Percentiles rank a stretch among this genome's conserved stretches.
Evolutionary conservation across 805 yeast genomes (phyloP).

Genomic region (Diddensiella santjacobensis): DNA sequence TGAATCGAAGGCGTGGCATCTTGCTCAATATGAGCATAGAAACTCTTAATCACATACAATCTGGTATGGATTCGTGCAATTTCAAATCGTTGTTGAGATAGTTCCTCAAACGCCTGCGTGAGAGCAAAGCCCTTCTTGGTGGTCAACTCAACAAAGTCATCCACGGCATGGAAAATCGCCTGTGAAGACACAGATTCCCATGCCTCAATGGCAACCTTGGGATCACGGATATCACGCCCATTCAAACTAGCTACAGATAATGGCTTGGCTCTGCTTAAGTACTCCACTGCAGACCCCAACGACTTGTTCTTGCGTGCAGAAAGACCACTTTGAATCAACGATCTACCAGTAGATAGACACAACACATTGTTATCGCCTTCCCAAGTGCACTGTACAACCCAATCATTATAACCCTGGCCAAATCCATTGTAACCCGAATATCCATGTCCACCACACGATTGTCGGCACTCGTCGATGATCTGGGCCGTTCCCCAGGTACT

Average conservation of each 20-base stretch:
- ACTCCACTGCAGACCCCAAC: constrained; percentile 46
- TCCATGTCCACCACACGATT: constrained; percentile 95
- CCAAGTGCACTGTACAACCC: constrained; percentile 99
- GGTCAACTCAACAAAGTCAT: constrained; percentile 25
- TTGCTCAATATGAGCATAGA: constrained; percentile 34
- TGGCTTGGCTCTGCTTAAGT: constrained; percentile 33
- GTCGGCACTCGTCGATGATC: constrained; percentile 84
- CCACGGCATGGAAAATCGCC: constrained; percentile 34
- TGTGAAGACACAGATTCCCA: constrained; percentile 37
- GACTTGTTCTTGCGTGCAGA: constrained; percentile 40
- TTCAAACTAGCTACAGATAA: constrained; percentile 19
- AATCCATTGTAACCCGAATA: constrained; percentile 90
- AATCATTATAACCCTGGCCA: constrained; percentile 83
- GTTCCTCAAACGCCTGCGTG: constrained; percentile 37
- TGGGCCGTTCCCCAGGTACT: constrained; percentile 82
- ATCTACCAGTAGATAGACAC: constrained; percentile 79
- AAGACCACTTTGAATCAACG: constrained; percentile 53
- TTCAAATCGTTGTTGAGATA: constrained; percentile 40
- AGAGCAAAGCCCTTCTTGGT: constrained; percentile 25
- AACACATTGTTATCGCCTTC: constrained; percentile 93
- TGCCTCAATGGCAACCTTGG: constrained; percentile 31
- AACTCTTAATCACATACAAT: constrained; percentile 35
- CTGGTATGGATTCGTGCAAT: constrained; percentile 40
- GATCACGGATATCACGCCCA: constrained; percentile 27
- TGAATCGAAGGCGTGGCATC: constrained; percentile 41